Evolutionary conservation across 306 rosid species (phyloP).

Genomic region (Comarum palustre): DNA sequence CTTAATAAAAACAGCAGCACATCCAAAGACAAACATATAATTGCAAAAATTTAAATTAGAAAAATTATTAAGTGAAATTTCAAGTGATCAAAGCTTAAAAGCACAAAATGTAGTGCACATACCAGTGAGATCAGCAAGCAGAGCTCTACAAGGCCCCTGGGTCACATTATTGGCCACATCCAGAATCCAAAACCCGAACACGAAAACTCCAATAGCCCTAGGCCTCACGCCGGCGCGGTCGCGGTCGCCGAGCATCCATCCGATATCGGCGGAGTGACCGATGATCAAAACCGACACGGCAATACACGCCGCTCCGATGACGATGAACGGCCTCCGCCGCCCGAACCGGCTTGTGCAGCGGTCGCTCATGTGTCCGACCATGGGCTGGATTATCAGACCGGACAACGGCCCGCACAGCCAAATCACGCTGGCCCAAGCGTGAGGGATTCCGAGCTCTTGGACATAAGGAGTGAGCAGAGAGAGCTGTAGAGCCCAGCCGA

Average conservation of each 20-base stretch:
- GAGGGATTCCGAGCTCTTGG: constrained; percentile 93
- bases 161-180: constrained; percentile 77
- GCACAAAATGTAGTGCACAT: constrained; percentile 5
- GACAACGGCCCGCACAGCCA: constrained; percentile 94
- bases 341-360: constrained; percentile 76
- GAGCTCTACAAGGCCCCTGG: constrained; percentile 85
- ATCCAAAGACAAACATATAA: not conserved
- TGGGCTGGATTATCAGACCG: constrained; percentile 77
- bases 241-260: constrained; percentile 72
- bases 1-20: not conserved
- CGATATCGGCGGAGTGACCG: constrained; percentile 79
- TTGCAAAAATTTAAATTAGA: not conserved
- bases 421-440: constrained; percentile 85
- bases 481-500: constrained; percentile 96
- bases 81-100: not conserved
- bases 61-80: not conserved
- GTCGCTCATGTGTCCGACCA: constrained; percentile 80
- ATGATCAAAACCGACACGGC: constrained; percentile 53
- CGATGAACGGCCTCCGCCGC: constrained; percentile 81
- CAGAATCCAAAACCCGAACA: constrained; percentile 81
- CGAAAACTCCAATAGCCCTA: constrained; percentile 55
- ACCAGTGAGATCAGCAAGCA: constrained; percentile 94
- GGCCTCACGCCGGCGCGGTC: constrained; percentile 48
- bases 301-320: constrained; percentile 55
- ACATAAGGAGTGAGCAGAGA: constrained; percentile 86